Evolutionary conservation across 2,329 filamentous ascomycete species (phyloP).

Genomic region (Aspergillus persii): DNA sequence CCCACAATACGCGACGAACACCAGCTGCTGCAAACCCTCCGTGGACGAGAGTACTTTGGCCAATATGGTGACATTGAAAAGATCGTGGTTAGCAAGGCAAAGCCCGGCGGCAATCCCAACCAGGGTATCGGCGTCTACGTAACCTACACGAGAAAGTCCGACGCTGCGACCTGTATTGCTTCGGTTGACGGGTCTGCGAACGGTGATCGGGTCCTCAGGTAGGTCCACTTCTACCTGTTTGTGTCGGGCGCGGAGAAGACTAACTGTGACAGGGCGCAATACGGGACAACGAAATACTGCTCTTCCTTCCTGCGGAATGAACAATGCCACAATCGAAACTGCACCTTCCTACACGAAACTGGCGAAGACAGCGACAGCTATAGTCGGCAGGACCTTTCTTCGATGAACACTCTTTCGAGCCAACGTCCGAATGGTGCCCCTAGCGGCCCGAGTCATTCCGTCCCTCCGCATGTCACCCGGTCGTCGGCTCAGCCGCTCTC

Average conservation of each 20-base stretch:
- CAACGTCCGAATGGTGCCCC: constrained; percentile 53
- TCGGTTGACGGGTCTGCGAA: constrained; percentile 92
- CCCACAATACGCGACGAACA: constrained; percentile 91
- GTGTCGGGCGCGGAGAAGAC: not conserved
- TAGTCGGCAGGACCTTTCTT: constrained; percentile 88
- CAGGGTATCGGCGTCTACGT: constrained; percentile 96
- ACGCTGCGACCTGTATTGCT: constrained; percentile 84
- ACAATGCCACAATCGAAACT: constrained; percentile 90
- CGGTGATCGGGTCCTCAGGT: constrained; percentile 79
- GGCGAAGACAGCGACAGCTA: constrained; percentile 99
- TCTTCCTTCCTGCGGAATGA: constrained; percentile 95
- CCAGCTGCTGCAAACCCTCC: constrained; percentile 76
- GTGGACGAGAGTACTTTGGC: constrained; percentile 90
- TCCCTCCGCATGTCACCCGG: constrained; percentile 44
- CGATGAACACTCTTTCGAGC: constrained; percentile 85
- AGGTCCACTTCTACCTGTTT: constrained; percentile 27
- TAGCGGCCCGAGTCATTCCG: constrained; percentile 20
- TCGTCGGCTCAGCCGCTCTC: constrained; percentile 52
- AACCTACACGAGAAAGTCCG: constrained; percentile 90
- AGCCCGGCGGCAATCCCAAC: constrained; percentile 67
- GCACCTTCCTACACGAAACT: constrained; percentile 96
- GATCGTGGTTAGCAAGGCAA: constrained; percentile 96
- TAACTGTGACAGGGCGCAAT: constrained; percentile 55
- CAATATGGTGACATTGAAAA: constrained; percentile 99
- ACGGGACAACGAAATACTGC: constrained; percentile 96